These are phyloP conservation scores for Vaccinium darrowii DNA, from an alignment of 148 eudicot species.

Conservation along the genomic window DNA sequence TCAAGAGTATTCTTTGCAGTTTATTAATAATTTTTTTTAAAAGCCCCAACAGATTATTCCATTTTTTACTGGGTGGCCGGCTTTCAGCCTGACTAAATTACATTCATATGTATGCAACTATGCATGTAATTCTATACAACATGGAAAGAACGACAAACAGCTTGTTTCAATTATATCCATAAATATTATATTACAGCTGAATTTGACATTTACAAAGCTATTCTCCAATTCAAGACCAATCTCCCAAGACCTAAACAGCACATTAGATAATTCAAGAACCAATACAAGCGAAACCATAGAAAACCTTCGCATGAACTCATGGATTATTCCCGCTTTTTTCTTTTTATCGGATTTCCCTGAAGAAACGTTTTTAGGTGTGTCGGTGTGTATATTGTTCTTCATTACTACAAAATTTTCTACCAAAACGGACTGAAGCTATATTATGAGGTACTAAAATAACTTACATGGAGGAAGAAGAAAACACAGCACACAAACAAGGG, in stretches of 20 bases:
- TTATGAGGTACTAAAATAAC: neutral
- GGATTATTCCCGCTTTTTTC: neutral
- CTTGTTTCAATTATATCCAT: neutral
- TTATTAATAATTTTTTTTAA: too few relatives aligned
- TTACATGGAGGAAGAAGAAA: slow-evolving; percentile 2
- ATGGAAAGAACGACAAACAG: neutral
- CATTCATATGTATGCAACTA: too few relatives aligned
- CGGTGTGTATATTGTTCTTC: neutral
- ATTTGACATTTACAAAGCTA: neutral
- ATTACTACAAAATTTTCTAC: neutral
- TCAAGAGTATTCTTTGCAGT: neutral
- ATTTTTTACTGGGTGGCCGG: too few relatives aligned
- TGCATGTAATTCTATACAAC: too few relatives aligned
- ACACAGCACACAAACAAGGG: neutral
- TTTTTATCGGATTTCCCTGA: neutral
- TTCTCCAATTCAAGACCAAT: neutral
- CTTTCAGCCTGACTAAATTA: too few relatives aligned
- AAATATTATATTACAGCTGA: neutral
- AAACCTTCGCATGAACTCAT: neutral
- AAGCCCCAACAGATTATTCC: too few relatives aligned
- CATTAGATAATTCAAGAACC: neutral
- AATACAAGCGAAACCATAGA: neutral
- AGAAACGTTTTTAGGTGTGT: neutral
- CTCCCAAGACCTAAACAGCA: neutral
- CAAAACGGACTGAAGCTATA: neutral